Conservation (phyloP, 108 stramenopile genomes). For the Conticribra weissflogii region DNA sequence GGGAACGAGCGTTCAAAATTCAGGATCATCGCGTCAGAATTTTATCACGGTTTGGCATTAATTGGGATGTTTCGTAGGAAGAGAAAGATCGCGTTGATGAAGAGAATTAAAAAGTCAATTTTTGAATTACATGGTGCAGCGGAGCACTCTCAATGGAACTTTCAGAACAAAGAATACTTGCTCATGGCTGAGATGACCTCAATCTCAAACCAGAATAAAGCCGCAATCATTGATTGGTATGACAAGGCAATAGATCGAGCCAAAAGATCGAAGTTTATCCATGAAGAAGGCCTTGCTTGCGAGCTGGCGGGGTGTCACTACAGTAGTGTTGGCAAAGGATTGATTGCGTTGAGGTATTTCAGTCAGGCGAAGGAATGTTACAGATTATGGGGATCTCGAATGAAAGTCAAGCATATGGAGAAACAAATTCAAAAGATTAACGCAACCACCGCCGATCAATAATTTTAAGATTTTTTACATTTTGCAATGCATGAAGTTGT, state of each 20-base stretch:
- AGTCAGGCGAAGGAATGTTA: conserved; percentile 22
- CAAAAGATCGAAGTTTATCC: conserved; percentile 14
- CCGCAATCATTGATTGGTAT: conserved; percentile 16
- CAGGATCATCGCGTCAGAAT: neutral
- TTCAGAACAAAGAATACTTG: conserved; percentile 22
- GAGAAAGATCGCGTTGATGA: neutral
- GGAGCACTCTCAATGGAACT: conserved; percentile 27
- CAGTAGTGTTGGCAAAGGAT: neutral
- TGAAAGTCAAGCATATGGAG: conserved; percentile 17
- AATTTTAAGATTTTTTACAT: too few relatives aligned
- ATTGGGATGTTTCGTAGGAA: neutral
- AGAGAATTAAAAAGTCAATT: conserved; percentile 13
- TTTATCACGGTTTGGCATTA: neutral
- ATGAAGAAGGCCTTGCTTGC: conserved; percentile 32
- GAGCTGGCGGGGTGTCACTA: conserved; percentile 18
- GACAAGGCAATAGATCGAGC: conserved; percentile 17
- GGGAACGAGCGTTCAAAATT: neutral
- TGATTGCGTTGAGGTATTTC: conserved; percentile 14
- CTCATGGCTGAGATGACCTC: conserved; percentile 31
- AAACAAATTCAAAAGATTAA: conserved; percentile 8
- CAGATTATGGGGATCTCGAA: conserved; percentile 7
- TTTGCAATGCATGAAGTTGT: too few relatives aligned
- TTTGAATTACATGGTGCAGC: neutral
- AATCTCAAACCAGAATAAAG: neutral
- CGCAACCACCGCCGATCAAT: too few relatives aligned